Evolutionary conservation across 2,329 filamentous ascomycete species (phyloP), one percentile per base, ranked within the genome.

Genomic region (Penicillium glabrum): DNA sequence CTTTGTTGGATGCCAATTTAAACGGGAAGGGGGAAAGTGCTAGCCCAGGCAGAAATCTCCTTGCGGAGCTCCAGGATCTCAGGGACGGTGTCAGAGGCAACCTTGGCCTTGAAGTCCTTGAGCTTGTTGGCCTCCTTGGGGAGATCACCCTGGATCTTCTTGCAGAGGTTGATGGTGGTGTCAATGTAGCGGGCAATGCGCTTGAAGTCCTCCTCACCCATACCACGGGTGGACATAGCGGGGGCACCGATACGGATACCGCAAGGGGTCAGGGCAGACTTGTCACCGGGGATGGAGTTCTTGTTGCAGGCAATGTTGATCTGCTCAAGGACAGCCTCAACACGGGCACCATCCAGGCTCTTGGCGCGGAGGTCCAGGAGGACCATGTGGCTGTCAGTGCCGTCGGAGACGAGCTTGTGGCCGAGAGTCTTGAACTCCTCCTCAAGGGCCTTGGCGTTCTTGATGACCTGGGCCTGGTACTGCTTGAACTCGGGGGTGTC

Each of bases 221-320:
- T 96, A 63, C 95, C 95, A 79, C 95, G 89, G 70, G 87, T 92
- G 57, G 93, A 96, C 95, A 99, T 99, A 76, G 95, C 95, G 47
- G 95, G 95, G 46, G 93, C 95, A 72, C 95, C 95, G 70, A 99
- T 96, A 68, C 95, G 91, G 77, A 99, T 88, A 82, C 95, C 95
- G 72, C 88, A 91, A 53, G 95, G 95, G 63, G 91, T 96, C 66
- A 99, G 86, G 48, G 95, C 95, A 57, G 91, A 96, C 84, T 96
- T 97, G 84, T 99, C 95, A 62, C 95, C 95, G 41, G 95, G 95
- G 58, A 96, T 95, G 59, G 91, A 89, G 86, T 99, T 99, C 88
- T 99, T 99, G 88, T 99, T 99, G 86, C 92, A 96, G 61, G 95
- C 93, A 77, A 99, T 96, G 83, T 96, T 96, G 80, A 97, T 95